These are phyloP conservation scores for Sindora glabra DNA, from an alignment of 306 rosid species.

Conservation along the genomic window DNA sequence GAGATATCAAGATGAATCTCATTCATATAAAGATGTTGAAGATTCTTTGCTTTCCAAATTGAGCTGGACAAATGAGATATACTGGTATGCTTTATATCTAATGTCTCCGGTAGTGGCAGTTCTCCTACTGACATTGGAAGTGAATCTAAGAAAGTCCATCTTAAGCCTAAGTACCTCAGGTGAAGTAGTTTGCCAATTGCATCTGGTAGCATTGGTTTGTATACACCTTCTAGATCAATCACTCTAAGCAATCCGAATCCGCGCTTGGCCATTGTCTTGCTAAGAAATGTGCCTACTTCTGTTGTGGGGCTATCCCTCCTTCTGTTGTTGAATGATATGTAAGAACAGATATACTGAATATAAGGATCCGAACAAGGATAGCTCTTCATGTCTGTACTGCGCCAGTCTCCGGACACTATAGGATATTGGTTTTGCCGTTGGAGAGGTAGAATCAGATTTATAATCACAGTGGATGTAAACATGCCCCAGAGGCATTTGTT, in stretches of 20 bases:
- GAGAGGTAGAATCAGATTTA: no score
- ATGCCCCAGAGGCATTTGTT: no score
- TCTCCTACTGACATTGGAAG: not conserved
- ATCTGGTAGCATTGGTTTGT: slow-evolving; percentile 3
- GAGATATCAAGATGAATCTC: not conserved
- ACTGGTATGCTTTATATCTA: slow-evolving; percentile 13
- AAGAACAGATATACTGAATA: not conserved
- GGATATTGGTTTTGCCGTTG: not conserved
- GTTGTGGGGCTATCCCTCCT: not conserved
- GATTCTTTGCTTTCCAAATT: slow-evolving; percentile 4
- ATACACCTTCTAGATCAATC: slow-evolving; percentile 24
- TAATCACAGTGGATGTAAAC: not conserved
- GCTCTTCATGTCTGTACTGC: not conserved
- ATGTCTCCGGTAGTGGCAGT: not conserved
- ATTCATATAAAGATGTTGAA: slow-evolving; percentile 12
- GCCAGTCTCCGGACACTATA: not conserved
- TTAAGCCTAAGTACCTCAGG: slow-evolving; percentile 8
- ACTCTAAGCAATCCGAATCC: slow-evolving; percentile 6
- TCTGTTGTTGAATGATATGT: slow-evolving; percentile 1
- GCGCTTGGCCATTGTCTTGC: not conserved
- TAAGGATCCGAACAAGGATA: not conserved
- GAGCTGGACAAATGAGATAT: not conserved
- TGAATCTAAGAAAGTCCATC: slow-evolving; percentile 13
- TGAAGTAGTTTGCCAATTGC: not conserved
- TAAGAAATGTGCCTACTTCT: not conserved